These are phyloP conservation scores for Cenococcum geophilum DNA, from an alignment of 495 filamentous ascomycete species.

Conservation along the genomic window DNA sequence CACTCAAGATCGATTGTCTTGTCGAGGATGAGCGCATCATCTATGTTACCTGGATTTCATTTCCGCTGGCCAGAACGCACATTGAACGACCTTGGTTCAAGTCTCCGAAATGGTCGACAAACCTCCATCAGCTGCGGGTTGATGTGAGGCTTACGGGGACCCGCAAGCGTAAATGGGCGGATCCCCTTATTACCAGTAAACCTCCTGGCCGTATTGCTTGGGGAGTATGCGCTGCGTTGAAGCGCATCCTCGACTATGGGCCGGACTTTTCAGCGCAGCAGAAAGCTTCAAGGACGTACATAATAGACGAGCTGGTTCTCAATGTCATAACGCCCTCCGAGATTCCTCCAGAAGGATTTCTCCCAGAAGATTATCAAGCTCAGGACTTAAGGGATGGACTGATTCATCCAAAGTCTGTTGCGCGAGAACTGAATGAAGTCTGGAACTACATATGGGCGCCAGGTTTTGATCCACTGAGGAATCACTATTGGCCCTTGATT, in stretches of 20 bases:
- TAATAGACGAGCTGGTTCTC: constrained; percentile 26
- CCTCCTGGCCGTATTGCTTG: constrained; percentile 21
- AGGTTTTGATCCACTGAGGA: constrained; percentile 9
- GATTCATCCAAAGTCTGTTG: constrained; percentile 24
- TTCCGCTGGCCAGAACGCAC: constrained; percentile 22
- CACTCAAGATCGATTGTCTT: constrained; percentile 25
- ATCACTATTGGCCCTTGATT: constrained; percentile 18
- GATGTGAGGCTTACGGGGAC: constrained; percentile 19
- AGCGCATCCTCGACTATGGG: constrained; percentile 22
- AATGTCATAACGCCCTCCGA: constrained; percentile 22
- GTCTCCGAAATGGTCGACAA: constrained; percentile 8
- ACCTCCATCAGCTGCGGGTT: constrained; percentile 19
- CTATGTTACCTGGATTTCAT: constrained; percentile 26
- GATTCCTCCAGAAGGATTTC: constrained; percentile 14
- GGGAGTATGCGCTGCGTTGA: constrained; percentile 26
- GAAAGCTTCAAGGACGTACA: constrained; percentile 6
- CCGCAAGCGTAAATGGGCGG: constrained; percentile 12
- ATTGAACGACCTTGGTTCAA: constrained; percentile 11
- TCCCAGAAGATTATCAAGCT: constrained; percentile 9
- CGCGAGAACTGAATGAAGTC: constrained; percentile 19
- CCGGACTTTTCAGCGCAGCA: constrained; percentile 16
- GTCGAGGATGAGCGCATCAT: constrained; percentile 22
- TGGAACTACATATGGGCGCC: constrained; percentile 26
- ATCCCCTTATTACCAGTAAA: constrained; percentile 2
- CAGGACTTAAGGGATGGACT: constrained; percentile 12